Conservation (phyloP, 2,329 filamentous ascomycete species). For the Pseudophaeomoniella oleicola region DNA sequence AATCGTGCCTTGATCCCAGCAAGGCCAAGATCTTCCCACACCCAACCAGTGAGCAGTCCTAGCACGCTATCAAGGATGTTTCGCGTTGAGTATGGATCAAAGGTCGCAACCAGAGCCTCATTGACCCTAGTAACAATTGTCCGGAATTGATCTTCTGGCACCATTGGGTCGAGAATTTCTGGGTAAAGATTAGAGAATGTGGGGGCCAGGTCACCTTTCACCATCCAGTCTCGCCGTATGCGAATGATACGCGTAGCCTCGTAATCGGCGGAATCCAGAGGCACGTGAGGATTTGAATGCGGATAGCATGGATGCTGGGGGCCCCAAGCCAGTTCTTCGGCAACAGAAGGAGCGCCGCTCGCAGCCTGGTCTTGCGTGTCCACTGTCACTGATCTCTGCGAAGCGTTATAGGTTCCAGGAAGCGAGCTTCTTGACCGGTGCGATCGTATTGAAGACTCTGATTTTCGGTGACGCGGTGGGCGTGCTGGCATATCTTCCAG, state of each 20-base stretch:
- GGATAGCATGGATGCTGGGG: constrained; percentile 89
- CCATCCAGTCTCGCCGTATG: constrained; percentile 80
- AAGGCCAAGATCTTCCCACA: constrained; percentile 67
- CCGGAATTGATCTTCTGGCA: constrained; percentile 78
- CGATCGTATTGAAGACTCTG: constrained; percentile 9
- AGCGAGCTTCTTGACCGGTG: not conserved
- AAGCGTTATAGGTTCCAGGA: not conserved
- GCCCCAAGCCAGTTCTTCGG: constrained; percentile 72
- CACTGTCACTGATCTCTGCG: not conserved
- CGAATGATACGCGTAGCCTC: constrained; percentile 75
- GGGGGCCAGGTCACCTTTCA: constrained; percentile 76
- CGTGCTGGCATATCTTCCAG: constrained; percentile 11
- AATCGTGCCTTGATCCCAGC: constrained; percentile 55
- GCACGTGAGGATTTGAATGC: constrained; percentile 83
- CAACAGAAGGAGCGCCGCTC: constrained; percentile 36
- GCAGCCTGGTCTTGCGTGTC: constrained; percentile 23
- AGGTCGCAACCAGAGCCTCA: constrained; percentile 57
- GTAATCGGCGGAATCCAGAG: constrained; percentile 59
- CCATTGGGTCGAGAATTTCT: constrained; percentile 77
- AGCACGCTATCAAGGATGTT: constrained; percentile 70
- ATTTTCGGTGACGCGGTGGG: constrained; percentile 11
- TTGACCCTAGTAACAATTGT: constrained; percentile 72
- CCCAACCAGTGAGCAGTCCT: constrained; percentile 74
- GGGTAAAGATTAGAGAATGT: constrained; percentile 93
- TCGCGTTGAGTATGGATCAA: constrained; percentile 60